Base-by-base conservation (phyloP, 495 filamentous ascomycete species). In the Cercophora samala region DNA sequence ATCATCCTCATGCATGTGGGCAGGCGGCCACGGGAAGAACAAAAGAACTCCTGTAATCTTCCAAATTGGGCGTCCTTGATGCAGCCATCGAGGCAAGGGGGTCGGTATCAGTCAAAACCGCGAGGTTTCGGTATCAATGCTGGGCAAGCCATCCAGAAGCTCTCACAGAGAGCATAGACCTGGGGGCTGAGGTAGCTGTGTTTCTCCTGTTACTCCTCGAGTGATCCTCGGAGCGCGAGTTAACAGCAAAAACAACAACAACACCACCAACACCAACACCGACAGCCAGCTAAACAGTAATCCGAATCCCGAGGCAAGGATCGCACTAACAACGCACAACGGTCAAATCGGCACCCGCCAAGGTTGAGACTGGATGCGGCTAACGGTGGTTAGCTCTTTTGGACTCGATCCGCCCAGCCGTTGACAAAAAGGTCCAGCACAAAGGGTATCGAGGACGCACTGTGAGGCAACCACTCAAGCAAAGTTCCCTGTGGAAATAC, bases 11-110 rank as follows among this genome's bases (percentile, higher is more conserved):
- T 56, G 53, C 53, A 56, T 19, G n/a, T 56, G 22, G 15, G 52
- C 2, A 54, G 4, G 15, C 52, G 52, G 53, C 53, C 22, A 46
- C 37, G 53, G 53, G n/a, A 56, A 56, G 53, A 56, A 56, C n/a
- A 56, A 56, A 56, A 19, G 53, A 56, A 56, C n/a, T 21, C n/a
- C 53, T 56, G 53, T 23, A 56, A 23, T 56, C n/a, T 56, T 56
- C 53, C 53, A 19, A 56, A 56, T 56, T 56, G n/a, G 53, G 53
- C 53, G n/a, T 56, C 53, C 53, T 23, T 46, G 37, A 46, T 9
- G 37, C 37, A 46, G 37, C 37, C 37, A 46, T 46, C 37, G 37
- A 46, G 13, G 37, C 37, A 46, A 46, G 37, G 37, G 37, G 37
- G 9, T 46, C 37, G 37, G 37, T 46, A 46, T 46, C 37, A 46